phyloP scores from a whole-genome alignment of 2,329 filamentous ascomycete genomes.

The Penicillium sp. region DNA sequence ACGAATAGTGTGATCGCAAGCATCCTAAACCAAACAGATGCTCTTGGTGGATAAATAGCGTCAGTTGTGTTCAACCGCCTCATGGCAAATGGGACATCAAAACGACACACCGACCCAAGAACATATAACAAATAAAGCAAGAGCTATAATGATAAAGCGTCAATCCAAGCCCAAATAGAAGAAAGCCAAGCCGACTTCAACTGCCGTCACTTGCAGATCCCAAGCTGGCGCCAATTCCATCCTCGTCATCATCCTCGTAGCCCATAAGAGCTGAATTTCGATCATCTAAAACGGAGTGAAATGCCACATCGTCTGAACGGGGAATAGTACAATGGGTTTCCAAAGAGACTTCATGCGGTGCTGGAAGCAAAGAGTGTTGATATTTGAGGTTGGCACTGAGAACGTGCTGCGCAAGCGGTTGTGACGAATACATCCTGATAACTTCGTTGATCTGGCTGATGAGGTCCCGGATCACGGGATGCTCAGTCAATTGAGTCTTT shows the following conservation, averaged over 20 bases:
- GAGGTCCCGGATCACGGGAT: conserved; percentile 24
- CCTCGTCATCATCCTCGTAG: conserved; percentile 10
- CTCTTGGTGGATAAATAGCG: too few relatives aligned
- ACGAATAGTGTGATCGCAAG: too few relatives aligned
- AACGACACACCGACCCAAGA: too few relatives aligned
- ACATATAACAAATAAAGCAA: too few relatives aligned
- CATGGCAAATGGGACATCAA: too few relatives aligned
- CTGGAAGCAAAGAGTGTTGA: conserved; percentile 33
- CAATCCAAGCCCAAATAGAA: not conserved
- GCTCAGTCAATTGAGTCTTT: not conserved
- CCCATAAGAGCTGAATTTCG: not conserved
- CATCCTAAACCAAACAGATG: too few relatives aligned
- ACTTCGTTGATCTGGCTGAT: conserved; percentile 34
- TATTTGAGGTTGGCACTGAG: conserved; percentile 33
- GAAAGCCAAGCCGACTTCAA: not conserved
- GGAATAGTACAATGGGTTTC: conserved; percentile 27
- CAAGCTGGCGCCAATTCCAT: conserved; percentile 7
- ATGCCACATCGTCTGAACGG: not conserved
- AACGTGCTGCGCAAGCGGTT: conserved; percentile 21
- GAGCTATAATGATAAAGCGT: conserved; percentile 1
- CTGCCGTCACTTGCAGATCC: conserved; percentile 9
- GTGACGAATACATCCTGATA: conserved; percentile 20
- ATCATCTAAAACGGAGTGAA: not conserved
- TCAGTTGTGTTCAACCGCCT: too few relatives aligned
- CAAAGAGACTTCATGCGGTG: conserved; percentile 21